phyloP scores from a whole-genome alignment of 768 basidiomycete genomes.

The Boletellus ananiceps region DNA sequence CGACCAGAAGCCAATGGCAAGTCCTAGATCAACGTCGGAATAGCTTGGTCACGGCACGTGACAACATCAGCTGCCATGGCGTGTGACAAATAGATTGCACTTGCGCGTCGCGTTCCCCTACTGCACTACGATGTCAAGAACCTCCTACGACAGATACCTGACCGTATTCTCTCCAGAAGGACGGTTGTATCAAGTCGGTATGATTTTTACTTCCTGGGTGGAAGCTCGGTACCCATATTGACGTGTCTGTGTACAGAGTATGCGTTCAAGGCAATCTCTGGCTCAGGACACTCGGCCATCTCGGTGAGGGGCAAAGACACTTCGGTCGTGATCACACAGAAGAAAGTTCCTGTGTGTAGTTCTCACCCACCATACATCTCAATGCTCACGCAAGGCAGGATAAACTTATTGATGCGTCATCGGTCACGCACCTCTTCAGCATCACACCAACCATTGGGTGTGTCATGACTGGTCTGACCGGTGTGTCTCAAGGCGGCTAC shows the following conservation, averaged over 20 bases:
- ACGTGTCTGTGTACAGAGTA: constrained; percentile 60
- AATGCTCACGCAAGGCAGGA: constrained; percentile 50
- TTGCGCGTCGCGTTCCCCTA: constrained; percentile 56
- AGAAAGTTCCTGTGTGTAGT: constrained; percentile 87
- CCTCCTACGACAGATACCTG: constrained; percentile 93
- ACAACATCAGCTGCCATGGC: constrained; percentile 9
- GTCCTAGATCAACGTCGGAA: neutral
- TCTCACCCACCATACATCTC: neutral
- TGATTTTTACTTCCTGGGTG: constrained; percentile 26
- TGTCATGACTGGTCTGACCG: constrained; percentile 96
- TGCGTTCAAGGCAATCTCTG: constrained; percentile 99
- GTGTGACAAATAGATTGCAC: constrained; percentile 38
- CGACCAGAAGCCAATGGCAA: neutral
- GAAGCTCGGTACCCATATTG: neutral
- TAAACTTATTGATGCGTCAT: constrained; percentile 92
- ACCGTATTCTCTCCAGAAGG: constrained; percentile 98
- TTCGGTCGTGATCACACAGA: constrained; percentile 93
- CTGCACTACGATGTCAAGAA: constrained; percentile 77
- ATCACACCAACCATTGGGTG: constrained; percentile 96
- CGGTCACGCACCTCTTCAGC: constrained; percentile 92
- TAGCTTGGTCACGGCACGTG: constrained; percentile 11
- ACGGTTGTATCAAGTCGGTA: constrained; percentile 97
- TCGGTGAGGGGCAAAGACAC: constrained; percentile 93
- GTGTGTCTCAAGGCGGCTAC: constrained; percentile 38
- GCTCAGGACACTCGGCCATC: constrained; percentile 91